Base-by-base conservation (phyloP, 495 filamentous ascomycete genomes). In the Penicillium flavigenum region DNA sequence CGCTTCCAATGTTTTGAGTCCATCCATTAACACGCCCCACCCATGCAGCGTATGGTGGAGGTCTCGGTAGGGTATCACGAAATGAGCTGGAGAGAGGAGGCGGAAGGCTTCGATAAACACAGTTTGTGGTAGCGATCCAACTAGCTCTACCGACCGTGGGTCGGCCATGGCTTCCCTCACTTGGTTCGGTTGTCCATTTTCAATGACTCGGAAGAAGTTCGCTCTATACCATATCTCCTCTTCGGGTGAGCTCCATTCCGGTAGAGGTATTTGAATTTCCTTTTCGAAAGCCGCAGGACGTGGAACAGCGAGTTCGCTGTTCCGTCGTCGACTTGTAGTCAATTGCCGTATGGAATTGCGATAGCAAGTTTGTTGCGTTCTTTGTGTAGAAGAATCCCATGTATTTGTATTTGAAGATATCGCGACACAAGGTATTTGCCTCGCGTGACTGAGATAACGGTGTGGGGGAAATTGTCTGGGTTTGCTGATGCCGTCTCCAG, bases 31-130 rank as follows among this genome's bases (percentile, higher is more conserved):
- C 17, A 76, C 68, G 19, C 73, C 61, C 43, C 60, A 64, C 5
- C 79, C 72, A 57, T 83, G 78, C 7, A 86, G 52, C 1, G 72
- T 60, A 20, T 70, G 65, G 34, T 86, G 69, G 48, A 84, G 66
- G 34, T 81, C 66, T 16, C 76, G 73, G 62, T 80, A 83, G 5
- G 80, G 75, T 36, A 70, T 65, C 43, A 80, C 52, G 48, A 80
- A 79, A 61, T 79, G 69, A 24, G 63, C 49, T 3, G 77, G 77
- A 14, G 76, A 74, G 1, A 80, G 68, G 26, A 69, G 62, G 51
- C 65, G 65, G 27, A 80, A 61, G 49, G 64, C 70, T 36, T 71
- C 75, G 16, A 74, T 53, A 49, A 79, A 80, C 1, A 57, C 51
- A 27, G 56, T 72, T 48, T 68, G 61, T 29, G 74, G 63, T 60